phyloP scores from a whole-genome alignment of 2,329 filamentous ascomycete species.

The Fusarium anguioides region DNA sequence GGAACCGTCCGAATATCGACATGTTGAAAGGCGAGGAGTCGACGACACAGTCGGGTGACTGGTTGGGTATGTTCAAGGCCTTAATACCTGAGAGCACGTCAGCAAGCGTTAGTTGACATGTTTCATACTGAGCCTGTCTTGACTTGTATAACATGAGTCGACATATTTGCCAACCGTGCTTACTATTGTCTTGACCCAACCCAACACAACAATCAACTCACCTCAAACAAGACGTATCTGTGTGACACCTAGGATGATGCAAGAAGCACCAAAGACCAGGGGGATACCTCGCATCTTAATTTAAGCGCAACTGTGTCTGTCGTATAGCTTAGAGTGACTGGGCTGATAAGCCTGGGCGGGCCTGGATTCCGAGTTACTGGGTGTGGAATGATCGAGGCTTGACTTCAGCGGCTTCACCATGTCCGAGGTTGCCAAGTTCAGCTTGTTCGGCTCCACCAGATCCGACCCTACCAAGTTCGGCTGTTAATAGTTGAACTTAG shows the following conservation, averaged over 20 bases:
- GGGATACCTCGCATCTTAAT: not conserved
- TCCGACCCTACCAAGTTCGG: conserved; percentile 1
- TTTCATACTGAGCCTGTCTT: not conserved
- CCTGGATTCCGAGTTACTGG: not conserved
- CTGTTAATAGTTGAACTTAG: not conserved
- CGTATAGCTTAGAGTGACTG: not conserved
- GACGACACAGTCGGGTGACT: not conserved
- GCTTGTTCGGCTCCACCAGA: conserved; percentile 1
- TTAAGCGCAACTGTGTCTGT: not conserved
- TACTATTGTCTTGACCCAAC: not conserved
- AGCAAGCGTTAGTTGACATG: not conserved
- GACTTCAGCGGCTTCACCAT: not conserved
- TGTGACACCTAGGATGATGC: not conserved
- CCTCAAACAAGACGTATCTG: not conserved
- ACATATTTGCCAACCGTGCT: no score
- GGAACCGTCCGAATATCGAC: not conserved
- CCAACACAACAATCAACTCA: no score
- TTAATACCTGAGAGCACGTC: conserved; percentile 2
- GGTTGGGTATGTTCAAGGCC: not conserved
- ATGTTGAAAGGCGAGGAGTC: not conserved
- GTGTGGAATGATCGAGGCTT: conserved; percentile 4
- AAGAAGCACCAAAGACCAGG: not conserved
- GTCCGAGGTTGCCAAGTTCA: conserved; percentile 1
- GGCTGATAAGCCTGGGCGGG: not conserved
- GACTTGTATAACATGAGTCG: no score